Evolutionary conservation across 2,329 filamentous ascomycete species (phyloP).

Genomic region (Leptosphaerulina australis): DNA sequence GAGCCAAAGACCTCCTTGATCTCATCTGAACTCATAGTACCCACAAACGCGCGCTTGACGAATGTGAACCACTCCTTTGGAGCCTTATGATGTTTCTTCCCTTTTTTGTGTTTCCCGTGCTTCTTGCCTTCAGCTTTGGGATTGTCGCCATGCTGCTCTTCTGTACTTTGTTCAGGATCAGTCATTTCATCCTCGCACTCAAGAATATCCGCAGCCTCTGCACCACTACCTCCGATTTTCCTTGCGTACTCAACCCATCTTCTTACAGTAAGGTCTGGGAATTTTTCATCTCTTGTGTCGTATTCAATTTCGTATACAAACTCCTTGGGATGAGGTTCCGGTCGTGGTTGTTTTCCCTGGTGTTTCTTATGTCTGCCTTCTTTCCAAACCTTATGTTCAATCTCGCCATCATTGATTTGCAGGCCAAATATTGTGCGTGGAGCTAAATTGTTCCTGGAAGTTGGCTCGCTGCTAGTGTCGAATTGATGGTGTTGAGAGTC

Average conservation of each 20-base stretch:
- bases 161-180: slow-evolving; percentile 30
- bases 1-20: slow-evolving; percentile 54
- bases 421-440: slow-evolving; percentile 34
- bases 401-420: slow-evolving; percentile 34
- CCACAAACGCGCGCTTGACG: slow-evolving; percentile 77
- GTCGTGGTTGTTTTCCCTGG: slow-evolving; percentile 52
- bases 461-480: not conserved
- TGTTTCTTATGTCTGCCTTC: slow-evolving; percentile 69
- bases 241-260: slow-evolving; percentile 81
- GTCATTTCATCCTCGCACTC: slow-evolving; percentile 35
- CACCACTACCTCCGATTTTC: slow-evolving; percentile 67
- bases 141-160: slow-evolving; percentile 33
- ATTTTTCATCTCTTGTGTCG: slow-evolving; percentile 78
- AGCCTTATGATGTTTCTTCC: slow-evolving; percentile 54
- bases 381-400: slow-evolving; percentile 60
- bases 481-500: slow-evolving; percentile 16
- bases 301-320: slow-evolving; percentile 87
- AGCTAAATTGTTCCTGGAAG: slow-evolving; percentile 16
- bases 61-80: slow-evolving; percentile 81
- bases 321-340: slow-evolving; percentile 64
- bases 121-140: slow-evolving; percentile 43
- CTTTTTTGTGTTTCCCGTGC: slow-evolving; percentile 59
- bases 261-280: slow-evolving; percentile 82
- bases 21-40: slow-evolving; percentile 70
- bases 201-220: slow-evolving; percentile 15